Conservation (phyloP, 495 filamentous ascomycete species). For the Penicillium cinerascens region DNA sequence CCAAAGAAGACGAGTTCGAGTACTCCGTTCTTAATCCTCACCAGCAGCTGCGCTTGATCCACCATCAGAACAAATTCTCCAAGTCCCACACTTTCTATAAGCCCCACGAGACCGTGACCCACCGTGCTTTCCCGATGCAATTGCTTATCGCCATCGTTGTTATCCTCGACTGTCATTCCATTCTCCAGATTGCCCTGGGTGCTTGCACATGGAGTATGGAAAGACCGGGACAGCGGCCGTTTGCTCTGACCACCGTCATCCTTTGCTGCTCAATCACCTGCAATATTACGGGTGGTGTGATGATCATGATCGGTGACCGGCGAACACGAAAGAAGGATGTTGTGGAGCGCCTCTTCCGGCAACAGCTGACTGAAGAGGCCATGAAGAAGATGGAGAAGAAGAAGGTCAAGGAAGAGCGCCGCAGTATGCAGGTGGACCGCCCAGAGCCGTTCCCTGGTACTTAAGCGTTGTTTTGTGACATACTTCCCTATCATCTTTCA, state of each 20-base stretch:
- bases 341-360: slow-evolving; percentile 65
- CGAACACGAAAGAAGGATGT: slow-evolving; percentile 79
- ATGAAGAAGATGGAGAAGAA: slow-evolving; percentile 68
- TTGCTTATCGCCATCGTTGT: slow-evolving; percentile 68
- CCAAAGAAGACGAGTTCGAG: slow-evolving; percentile 42
- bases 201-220: slow-evolving; percentile 70
- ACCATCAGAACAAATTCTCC: slow-evolving; percentile 72
- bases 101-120: slow-evolving; percentile 76
- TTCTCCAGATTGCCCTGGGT: slow-evolving; percentile 72
- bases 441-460: slow-evolving; percentile 8
- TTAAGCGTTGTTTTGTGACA: slow-evolving; percentile 1
- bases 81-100: slow-evolving; percentile 82
- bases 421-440: slow-evolving; percentile 6
- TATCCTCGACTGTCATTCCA: slow-evolving; percentile 70
- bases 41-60: slow-evolving; percentile 60
- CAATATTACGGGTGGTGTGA: slow-evolving; percentile 66
- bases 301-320: slow-evolving; percentile 70
- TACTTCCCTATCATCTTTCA: slow-evolving; percentile 1
- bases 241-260: slow-evolving; percentile 72
- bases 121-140: slow-evolving; percentile 71
- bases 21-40: slow-evolving; percentile 58
- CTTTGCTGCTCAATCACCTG: slow-evolving; percentile 70
- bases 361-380: slow-evolving; percentile 68
- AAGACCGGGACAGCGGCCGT: slow-evolving; percentile 53
- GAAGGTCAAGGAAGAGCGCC: slow-evolving; percentile 47